These are phyloP conservation scores for Gautieria morchelliformis DNA, from an alignment of 768 basidiomycete genomes.

Conservation along the genomic window DNA sequence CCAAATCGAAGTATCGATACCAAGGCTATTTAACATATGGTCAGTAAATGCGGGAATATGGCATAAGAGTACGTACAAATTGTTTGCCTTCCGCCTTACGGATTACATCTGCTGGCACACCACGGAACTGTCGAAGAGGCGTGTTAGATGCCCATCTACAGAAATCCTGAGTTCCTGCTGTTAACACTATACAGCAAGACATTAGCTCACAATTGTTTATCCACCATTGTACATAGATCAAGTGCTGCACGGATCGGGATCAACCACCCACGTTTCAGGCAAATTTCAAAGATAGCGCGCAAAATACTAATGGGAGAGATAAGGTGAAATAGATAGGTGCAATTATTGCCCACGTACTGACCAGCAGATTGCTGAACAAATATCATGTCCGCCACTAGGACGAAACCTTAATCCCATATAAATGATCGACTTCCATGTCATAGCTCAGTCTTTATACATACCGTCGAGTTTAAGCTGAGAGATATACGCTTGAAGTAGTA, in stretches of 20 bases:
- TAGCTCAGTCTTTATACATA: conserved; percentile 12
- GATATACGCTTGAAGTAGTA: conserved; percentile 88
- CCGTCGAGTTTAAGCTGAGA: conserved; percentile 91
- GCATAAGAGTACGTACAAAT: conserved; percentile 51
- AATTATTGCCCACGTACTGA: conserved; percentile 34
- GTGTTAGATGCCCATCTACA: conserved; percentile 98
- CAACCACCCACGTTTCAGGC: conserved; percentile 97
- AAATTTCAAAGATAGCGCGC: conserved; percentile 96
- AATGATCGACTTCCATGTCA: not conserved
- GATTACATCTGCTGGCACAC: conserved; percentile 76
- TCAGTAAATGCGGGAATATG: not conserved
- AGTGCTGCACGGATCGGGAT: conserved; percentile 84
- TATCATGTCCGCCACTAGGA: conserved; percentile 85
- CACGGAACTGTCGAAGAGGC: conserved; percentile 90
- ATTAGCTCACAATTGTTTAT: conserved; percentile 59
- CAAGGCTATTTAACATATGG: conserved; percentile 49
- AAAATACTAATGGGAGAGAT: conserved; percentile 48
- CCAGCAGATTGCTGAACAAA: conserved; percentile 97
- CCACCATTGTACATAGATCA: conserved; percentile 94
- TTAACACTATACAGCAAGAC: not conserved
- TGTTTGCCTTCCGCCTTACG: conserved; percentile 94
- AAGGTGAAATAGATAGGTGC: not conserved
- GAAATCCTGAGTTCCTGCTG: conserved; percentile 8
- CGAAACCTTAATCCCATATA: conserved; percentile 44
- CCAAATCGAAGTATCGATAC: conserved; percentile 94